These are phyloP conservation scores for Alternaria rosae DNA, from an alignment of 2,329 filamentous ascomycete species.

Conservation along the genomic window DNA sequence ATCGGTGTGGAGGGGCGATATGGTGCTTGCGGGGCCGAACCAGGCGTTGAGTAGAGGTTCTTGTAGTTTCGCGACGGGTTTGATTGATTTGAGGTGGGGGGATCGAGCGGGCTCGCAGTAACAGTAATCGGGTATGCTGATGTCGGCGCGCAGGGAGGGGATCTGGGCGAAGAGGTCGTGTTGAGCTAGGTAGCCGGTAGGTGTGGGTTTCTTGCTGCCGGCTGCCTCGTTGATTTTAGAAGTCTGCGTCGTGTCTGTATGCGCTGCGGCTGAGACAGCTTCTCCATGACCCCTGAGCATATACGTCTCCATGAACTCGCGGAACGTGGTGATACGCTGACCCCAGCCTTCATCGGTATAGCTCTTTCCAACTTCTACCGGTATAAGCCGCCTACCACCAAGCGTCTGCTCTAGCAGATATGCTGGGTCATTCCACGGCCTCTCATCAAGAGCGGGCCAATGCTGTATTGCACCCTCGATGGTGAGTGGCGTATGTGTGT, in stretches of 20 bases:
- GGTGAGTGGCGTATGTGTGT: conserved; percentile 64
- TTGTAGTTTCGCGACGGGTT: conserved; percentile 39
- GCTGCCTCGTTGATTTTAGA: no score
- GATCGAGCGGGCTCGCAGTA: conserved; percentile 66
- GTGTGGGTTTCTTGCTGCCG: neutral
- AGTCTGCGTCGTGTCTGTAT: neutral
- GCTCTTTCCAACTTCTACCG: conserved; percentile 83
- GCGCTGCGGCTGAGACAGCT: neutral
- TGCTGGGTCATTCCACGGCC: conserved; percentile 73
- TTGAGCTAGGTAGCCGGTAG: conserved; percentile 87
- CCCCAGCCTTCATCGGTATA: conserved; percentile 89
- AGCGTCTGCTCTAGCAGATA: conserved; percentile 81
- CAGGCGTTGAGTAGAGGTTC: conserved; percentile 84
- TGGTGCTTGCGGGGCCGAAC: conserved; percentile 87
- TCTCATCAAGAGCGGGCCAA: conserved; percentile 79
- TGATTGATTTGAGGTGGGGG: conserved; percentile 23
- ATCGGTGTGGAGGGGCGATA: conserved; percentile 92
- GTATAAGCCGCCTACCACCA: conserved; percentile 78
- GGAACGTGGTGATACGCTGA: conserved; percentile 79
- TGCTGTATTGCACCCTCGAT: conserved; percentile 69
- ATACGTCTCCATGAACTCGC: conserved; percentile 70
- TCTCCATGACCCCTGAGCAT: conserved; percentile 53
- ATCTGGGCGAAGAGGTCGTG: conserved; percentile 88
- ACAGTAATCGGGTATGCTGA: conserved; percentile 83
- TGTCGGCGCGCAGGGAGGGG: conserved; percentile 76